Evolutionary conservation across 164 flowering plant species (phyloP), one percentile per base, ranked within the genome.

Genomic region (Umbilicus rupestris): DNA sequence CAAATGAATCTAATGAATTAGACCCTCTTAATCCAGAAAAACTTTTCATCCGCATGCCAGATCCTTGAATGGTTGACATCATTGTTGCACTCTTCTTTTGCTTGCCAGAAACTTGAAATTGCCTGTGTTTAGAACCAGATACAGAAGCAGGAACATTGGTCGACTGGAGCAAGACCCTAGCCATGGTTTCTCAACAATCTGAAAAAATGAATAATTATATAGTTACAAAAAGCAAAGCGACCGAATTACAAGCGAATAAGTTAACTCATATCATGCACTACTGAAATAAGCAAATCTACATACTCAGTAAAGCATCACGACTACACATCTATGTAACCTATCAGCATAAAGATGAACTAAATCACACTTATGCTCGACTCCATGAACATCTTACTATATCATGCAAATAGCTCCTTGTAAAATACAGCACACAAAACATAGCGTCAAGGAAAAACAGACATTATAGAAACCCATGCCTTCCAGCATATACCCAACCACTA

Each of bases 21-120:
- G 81, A 60, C 39, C 84, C 77, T 16, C 96, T 73, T 74, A 88
- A 74, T 16, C 97, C 96, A 19, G 79, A 72, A 76, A 82, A 88
- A 62, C 76, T 55, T 37, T 69, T 71, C 19, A 83, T 42, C 45
- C 70, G 73, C 50, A 78, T 44, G 1, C 69, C 74, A 39, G 82
- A 72, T 15, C 81, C 62, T 33, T 52, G 77, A 46, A 70, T 5
- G 62, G 59, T 67, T 35, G 67, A 68, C 74, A 79, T 74, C 87
- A 83, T 85, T 68, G 65, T 84, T 7, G 73, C 68, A 15, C 75
- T 11, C 68, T 75, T 84, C 68, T 68, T 85, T 9, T 75, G 45
- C 66, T 70, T 83, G 12, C 71, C 78, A 66, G 87, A 76, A 42
- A 79, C 76, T 59, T 70, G 79, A 24, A 69, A 37, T 62, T 73